Conservation (phyloP, 2,329 filamentous ascomycete genomes). For the Penicillium sclerotiorum region DNA sequence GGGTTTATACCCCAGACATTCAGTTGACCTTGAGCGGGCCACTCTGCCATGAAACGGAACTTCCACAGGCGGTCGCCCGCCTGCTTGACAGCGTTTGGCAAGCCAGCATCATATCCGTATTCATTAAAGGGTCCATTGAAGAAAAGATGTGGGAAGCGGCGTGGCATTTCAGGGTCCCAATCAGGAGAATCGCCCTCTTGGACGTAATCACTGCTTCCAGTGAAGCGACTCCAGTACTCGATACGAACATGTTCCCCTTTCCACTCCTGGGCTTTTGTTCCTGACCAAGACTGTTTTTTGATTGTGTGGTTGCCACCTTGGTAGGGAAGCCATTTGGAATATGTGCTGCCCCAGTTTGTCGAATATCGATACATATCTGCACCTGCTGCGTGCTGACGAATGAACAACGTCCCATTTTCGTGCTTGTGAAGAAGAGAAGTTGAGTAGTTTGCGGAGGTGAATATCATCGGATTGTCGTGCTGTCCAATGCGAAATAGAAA, state of each 20-base stretch:
- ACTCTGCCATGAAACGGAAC: constrained; percentile 65
- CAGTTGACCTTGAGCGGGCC: constrained; percentile 63
- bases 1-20: constrained; percentile 70
- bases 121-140: constrained; percentile 65
- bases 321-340: constrained; percentile 62
- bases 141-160: constrained; percentile 65
- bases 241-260: constrained; percentile 63
- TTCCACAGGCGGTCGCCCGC: constrained; percentile 57
- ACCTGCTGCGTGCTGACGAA: constrained; percentile 63
- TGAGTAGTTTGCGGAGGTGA: constrained; percentile 63
- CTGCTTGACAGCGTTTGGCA: constrained; percentile 57
- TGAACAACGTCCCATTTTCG: constrained; percentile 47
- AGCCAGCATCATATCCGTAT: constrained; percentile 64
- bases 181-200: constrained; percentile 60
- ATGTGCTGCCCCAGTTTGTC: constrained; percentile 62
- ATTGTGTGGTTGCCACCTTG: constrained; percentile 54
- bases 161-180: constrained; percentile 34
- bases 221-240: constrained; percentile 64
- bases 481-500: constrained; percentile 65
- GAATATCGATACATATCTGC: constrained; percentile 66
- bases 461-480: constrained; percentile 62
- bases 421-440: constrained; percentile 53
- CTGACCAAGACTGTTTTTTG: constrained; percentile 56
- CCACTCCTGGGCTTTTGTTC: constrained; percentile 62
- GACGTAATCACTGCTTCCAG: constrained; percentile 62